Percentiles rank a stretch among this genome's conserved stretches.
Conservation (phyloP, 768 basidiomycete genomes). For the Auricularia sp. region DNA sequence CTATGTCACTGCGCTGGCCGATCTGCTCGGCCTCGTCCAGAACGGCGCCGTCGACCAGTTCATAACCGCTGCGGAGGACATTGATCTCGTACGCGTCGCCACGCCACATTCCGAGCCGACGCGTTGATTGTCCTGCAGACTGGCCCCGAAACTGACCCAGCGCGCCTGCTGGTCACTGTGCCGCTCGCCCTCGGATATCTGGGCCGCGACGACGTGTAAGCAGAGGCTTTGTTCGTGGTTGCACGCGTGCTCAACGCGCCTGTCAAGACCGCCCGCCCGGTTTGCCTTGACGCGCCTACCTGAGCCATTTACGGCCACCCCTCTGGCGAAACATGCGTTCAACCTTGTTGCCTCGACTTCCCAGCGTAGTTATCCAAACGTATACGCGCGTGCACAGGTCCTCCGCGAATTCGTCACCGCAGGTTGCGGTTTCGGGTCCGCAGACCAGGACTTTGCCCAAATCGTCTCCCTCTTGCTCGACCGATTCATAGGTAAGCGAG, state of each 20-base stretch:
- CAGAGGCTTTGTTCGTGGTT: constrained; percentile 5
- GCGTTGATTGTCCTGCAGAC: constrained; percentile 9
- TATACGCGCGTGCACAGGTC: constrained; percentile 40
- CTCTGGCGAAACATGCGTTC: constrained; percentile 38
- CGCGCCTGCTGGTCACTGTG: constrained; percentile 42
- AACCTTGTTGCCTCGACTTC: constrained; percentile 40
- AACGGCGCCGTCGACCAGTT: constrained; percentile 33
- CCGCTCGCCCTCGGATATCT: constrained; percentile 60
- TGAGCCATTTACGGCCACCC: constrained; percentile 30
- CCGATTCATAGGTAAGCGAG: constrained; percentile 42
- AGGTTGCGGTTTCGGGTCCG: constrained; percentile 28
- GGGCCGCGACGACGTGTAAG: constrained; percentile 54
- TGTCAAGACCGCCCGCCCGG: constrained; percentile 46
- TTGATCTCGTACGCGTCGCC: constrained; percentile 42
- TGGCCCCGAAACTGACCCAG: constrained; percentile 29
- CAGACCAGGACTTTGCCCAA: constrained; percentile 35
- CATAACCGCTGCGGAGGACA: constrained; percentile 8
- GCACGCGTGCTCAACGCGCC: neutral
- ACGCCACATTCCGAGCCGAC: constrained; percentile 1
- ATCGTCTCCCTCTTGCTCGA: constrained; percentile 36
- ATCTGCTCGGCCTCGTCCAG: constrained; percentile 34
- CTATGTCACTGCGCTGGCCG: constrained; percentile 34
- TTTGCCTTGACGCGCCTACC: constrained; percentile 50
- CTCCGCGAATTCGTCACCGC: constrained; percentile 32
- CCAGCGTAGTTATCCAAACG: constrained; percentile 45